Evolutionary conservation across 441 rosid genomes (phyloP).

Genomic region (Kokia cookei): DNA sequence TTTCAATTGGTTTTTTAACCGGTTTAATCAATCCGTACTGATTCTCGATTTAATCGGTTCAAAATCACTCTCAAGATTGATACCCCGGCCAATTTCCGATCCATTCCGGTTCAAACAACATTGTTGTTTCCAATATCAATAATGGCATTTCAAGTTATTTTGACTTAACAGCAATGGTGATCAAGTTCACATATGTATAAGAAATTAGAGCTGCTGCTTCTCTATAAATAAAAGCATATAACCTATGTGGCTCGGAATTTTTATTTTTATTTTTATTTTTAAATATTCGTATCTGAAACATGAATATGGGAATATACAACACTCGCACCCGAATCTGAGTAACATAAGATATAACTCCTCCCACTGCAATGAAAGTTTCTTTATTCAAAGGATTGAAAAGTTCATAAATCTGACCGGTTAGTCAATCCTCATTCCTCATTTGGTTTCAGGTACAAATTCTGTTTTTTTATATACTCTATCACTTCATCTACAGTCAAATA

Average conservation of each 20-base stretch:
- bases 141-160: neutral
- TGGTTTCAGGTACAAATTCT: constrained; percentile 35
- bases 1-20: too few species aligned
- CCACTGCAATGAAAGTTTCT: neutral
- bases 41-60: too few species aligned
- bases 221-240: neutral
- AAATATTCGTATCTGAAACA: too few species aligned
- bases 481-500: constrained; percentile 73
- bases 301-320: too few species aligned
- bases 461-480: constrained; percentile 50
- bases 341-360: too few species aligned
- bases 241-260: too few species aligned
- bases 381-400: neutral
- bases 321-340: too few species aligned
- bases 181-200: neutral
- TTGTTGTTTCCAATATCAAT: too few species aligned
- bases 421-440: neutral
- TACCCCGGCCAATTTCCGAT: too few species aligned
- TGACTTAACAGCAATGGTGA: neutral
- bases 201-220: neutral
- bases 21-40: accelerated
- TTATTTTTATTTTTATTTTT: too few species aligned
- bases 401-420: neutral
- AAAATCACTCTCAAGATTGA: too few species aligned
- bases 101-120: too few species aligned